These are phyloP conservation scores for Calonectria honghensis DNA, from an alignment of 2,329 filamentous ascomycete genomes.

Conservation along the genomic window DNA sequence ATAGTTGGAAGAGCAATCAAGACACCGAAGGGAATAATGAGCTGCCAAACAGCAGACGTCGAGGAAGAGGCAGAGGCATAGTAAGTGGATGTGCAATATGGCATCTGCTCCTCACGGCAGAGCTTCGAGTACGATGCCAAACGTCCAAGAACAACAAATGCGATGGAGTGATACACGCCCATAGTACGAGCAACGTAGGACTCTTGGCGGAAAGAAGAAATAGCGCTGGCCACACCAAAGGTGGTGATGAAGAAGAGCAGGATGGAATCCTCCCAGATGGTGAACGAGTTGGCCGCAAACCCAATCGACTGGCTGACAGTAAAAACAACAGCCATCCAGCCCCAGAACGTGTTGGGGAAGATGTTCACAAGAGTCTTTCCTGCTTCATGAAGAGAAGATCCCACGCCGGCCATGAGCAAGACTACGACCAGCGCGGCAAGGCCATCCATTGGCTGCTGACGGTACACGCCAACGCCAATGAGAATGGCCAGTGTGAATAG, in stretches of 20 bases:
- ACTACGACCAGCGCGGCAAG: slow-evolving; percentile 63
- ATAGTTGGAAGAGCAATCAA: slow-evolving; percentile 83
- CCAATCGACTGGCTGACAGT: slow-evolving; percentile 92
- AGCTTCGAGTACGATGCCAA: slow-evolving; percentile 91
- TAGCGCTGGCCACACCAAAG: slow-evolving; percentile 85
- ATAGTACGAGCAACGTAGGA: slow-evolving; percentile 81
- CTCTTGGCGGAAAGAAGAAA: slow-evolving; percentile 84
- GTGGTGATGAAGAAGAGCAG: slow-evolving; percentile 92
- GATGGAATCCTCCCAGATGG: slow-evolving; percentile 98
- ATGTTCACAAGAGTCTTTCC: slow-evolving; percentile 70
- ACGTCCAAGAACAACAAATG: slow-evolving; percentile 87
- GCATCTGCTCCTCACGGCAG: slow-evolving; percentile 99
- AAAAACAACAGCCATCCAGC: slow-evolving; percentile 88
- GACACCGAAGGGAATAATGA: slow-evolving; percentile 85
- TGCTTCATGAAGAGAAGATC: slow-evolving; percentile 64
- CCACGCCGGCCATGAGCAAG: slow-evolving; percentile 64
- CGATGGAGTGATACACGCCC: slow-evolving; percentile 87
- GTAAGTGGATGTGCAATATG: slow-evolving; percentile 95
- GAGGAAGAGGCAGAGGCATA: slow-evolving; percentile 94
- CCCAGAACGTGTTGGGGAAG: slow-evolving; percentile 87
- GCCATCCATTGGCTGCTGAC: slow-evolving; percentile 58
- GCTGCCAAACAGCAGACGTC: slow-evolving; percentile 93
- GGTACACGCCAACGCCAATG: slow-evolving; percentile 56
- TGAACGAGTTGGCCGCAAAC: slow-evolving; percentile 98
- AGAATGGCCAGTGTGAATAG: slow-evolving; percentile 57